A percentile compares a stretch with the other conserved stretches of the same genome.
phyloP scores from a whole-genome alignment of 1,139 yeast genomes.

The Kodamaea suecica region DNA sequence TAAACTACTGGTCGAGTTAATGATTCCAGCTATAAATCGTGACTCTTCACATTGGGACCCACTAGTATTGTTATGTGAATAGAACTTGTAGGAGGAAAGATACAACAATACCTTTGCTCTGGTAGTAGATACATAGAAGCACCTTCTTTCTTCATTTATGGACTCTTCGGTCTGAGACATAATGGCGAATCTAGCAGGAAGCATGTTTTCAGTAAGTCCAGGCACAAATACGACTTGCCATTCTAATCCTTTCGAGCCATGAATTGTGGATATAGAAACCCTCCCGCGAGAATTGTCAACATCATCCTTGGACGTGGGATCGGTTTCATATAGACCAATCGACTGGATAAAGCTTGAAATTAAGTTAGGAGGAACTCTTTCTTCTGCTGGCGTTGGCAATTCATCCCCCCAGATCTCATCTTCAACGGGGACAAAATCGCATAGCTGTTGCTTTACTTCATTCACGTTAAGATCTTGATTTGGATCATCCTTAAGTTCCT shows the following conservation, averaged over 20 bases:
- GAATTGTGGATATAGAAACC: constrained; percentile 68
- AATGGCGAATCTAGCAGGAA: constrained; percentile 50
- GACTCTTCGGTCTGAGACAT: constrained; percentile 33
- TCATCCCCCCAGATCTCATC: constrained; percentile 22
- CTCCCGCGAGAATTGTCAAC: constrained; percentile 18
- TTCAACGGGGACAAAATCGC: constrained; percentile 47
- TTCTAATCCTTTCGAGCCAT: constrained; percentile 89
- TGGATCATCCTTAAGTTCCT: constrained; percentile 27
- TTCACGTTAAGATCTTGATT: constrained; percentile 36
- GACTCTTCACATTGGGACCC: constrained; percentile 22
- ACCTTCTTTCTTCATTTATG: constrained; percentile 73
- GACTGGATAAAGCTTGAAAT: constrained; percentile 52
- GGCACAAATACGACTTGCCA: constrained; percentile 93
- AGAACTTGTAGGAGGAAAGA: constrained; percentile 30
- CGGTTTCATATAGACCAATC: constrained; percentile 52
- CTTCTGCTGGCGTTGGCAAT: constrained; percentile 14
- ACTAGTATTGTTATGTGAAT: constrained; percentile 1
- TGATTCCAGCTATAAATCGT: constrained; percentile 26
- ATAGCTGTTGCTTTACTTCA: constrained; percentile 44
- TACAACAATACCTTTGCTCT: constrained; percentile 59
- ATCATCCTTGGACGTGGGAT: constrained; percentile 14
- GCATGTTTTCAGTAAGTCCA: constrained; percentile 55
- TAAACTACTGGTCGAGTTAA: constrained; percentile 7
- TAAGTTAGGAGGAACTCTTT: constrained; percentile 41
- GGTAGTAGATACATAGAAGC: constrained; percentile 85